Evolutionary conservation across 768 basidiomycete genomes (phyloP).

Genomic region (Agaricus bisporus): DNA sequence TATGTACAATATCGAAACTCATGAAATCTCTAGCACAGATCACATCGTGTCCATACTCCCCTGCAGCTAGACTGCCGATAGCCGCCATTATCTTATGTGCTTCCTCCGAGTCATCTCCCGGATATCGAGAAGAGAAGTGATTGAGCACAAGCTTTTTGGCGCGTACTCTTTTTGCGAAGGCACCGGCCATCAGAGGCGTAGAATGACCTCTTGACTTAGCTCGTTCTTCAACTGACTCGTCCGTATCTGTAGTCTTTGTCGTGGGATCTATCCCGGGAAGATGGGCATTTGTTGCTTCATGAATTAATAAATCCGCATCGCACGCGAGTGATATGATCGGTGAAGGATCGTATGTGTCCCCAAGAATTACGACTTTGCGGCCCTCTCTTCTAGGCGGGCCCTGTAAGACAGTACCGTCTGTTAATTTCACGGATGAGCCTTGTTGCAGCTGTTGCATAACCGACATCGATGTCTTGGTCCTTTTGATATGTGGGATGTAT

Average conservation of each 20-base stretch:
- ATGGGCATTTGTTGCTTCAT: constrained; percentile 89
- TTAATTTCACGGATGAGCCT: constrained; percentile 55
- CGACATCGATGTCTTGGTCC: constrained; percentile 64
- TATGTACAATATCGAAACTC: constrained; percentile 50
- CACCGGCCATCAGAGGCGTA: constrained; percentile 86
- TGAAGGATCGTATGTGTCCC: constrained; percentile 82
- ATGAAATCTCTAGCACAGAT: constrained; percentile 72
- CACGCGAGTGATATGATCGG: constrained; percentile 52
- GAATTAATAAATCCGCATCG: constrained; percentile 70
- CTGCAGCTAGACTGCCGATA: constrained; percentile 51
- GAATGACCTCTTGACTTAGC: constrained; percentile 81
- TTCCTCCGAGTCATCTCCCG: constrained; percentile 52
- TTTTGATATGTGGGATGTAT: constrained; percentile 63
- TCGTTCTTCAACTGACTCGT: constrained; percentile 52
- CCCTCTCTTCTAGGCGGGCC: constrained; percentile 64
- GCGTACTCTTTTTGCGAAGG: constrained; percentile 61
- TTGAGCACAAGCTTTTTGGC: constrained; percentile 68
- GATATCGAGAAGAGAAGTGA: constrained; percentile 81
- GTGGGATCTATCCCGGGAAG: constrained; percentile 56
- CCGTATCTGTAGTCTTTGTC: constrained; percentile 58
- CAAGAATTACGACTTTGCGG: constrained; percentile 74
- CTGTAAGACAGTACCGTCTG: constrained; percentile 66
- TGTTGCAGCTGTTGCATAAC: constrained; percentile 62
- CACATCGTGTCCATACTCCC: constrained; percentile 50
- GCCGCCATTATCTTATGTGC: constrained; percentile 55